Evolutionary conservation across 2,329 filamentous ascomycete genomes (phyloP).

Genomic region (Leptosphaerulina australis): DNA sequence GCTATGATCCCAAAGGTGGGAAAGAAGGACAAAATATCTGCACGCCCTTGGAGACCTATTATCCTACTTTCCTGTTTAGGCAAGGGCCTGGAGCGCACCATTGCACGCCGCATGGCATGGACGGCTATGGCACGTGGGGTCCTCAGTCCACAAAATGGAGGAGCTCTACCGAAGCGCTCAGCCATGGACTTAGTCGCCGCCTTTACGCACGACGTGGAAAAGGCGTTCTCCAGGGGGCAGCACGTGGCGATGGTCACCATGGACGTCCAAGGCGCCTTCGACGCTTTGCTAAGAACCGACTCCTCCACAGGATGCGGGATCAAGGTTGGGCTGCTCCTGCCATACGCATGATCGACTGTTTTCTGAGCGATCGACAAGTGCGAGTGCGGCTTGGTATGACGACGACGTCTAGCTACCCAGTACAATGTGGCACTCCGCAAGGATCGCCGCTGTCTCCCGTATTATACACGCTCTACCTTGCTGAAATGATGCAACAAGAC

Average conservation of each 20-base stretch:
- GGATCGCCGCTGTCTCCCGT: too few relatives aligned
- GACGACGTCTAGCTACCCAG: too few relatives aligned
- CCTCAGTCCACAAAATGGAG: conserved; percentile 7
- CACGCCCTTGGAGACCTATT: conserved; percentile 4
- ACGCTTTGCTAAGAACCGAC: conserved; percentile 15
- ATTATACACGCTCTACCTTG: too few relatives aligned
- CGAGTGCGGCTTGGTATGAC: too few relatives aligned
- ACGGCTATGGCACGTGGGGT: conserved; percentile 9
- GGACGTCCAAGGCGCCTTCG: conserved; percentile 11
- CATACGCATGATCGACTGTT: too few relatives aligned
- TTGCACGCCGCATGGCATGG: conserved; percentile 6
- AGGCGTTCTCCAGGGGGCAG: not conserved
- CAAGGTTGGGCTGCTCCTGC: too few relatives aligned
- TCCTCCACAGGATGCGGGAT: too few relatives aligned
- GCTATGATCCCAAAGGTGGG: not conserved
- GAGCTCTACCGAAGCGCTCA: conserved; percentile 7
- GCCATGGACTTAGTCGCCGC: conserved; percentile 1
- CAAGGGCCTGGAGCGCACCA: conserved; percentile 9
- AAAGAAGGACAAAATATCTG: conserved; percentile 11
- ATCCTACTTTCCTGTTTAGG: conserved; percentile 14
- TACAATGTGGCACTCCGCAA: too few relatives aligned
- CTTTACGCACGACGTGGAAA: too few relatives aligned
- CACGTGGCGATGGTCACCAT: conserved; percentile 11
- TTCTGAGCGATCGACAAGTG: too few relatives aligned
- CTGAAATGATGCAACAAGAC: too few relatives aligned